These are phyloP conservation scores for Quercus lobata DNA, from an alignment of 331 rosid genomes.

Conservation along the genomic window DNA sequence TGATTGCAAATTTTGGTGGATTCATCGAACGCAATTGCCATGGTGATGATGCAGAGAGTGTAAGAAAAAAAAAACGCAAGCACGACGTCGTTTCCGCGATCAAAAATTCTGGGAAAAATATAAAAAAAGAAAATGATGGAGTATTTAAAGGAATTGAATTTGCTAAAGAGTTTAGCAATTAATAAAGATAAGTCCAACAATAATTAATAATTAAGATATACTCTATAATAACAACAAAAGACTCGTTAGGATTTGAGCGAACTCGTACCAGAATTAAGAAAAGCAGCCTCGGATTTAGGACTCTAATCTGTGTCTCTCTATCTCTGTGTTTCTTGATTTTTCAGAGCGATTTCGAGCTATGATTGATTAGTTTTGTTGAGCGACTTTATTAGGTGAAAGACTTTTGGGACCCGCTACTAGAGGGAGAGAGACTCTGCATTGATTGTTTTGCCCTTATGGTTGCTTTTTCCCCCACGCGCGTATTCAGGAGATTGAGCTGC, in stretches of 20 bases:
- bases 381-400: slow-evolving; percentile 9
- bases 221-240: no score
- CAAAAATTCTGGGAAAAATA: slow-evolving; percentile 22
- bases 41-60: slow-evolving; percentile 13
- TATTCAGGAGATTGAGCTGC: background rate
- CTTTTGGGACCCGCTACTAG: background rate
- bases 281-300: background rate
- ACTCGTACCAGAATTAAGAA: background rate
- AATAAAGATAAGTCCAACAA: background rate
- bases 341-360: background rate
- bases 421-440: background rate
- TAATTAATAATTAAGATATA: background rate
- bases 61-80: background rate
- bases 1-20: slow-evolving; percentile 53
- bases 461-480: slow-evolving; percentile 10
- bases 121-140: background rate
- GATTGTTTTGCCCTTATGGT: slow-evolving; percentile 9
- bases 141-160: background rate
- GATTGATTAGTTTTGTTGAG: background rate
- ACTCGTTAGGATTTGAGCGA: no score
- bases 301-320: background rate
- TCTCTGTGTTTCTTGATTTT: background rate
- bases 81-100: slow-evolving; percentile 13
- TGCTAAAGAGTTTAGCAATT: background rate
- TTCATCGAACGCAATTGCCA: slow-evolving; percentile 66